Base-by-base conservation (phyloP, 257 asterid species). In the Nicotiana otophora region DNA sequence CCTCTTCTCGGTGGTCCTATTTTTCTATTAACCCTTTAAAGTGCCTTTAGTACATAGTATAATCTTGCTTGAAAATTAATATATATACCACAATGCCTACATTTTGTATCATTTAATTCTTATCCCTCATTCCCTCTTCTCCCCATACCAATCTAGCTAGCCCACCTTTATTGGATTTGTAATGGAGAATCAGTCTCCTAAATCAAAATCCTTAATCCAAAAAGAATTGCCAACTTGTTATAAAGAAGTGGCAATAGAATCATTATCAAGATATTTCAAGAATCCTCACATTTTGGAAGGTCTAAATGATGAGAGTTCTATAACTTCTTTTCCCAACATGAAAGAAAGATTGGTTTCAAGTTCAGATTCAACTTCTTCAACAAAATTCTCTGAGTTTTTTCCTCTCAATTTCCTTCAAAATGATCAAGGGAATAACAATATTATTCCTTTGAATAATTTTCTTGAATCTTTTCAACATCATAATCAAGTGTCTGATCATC, bases 151-250 rank as follows among this genome's bases (percentile, higher is more conserved):
- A 75, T 74, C 63, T 48, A 62, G 3, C 68, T 62, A 62, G 16
- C n/a, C 28, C n/a, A 64, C 20, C 12, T 65, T 65, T 65, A 46
- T 51, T 74, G 42, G 63, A 74, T 74, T 65, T 81, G 84, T 69
- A 36, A 84, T 88, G 87, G 82, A 68, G 85, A 86, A 86, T 36
- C 86, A 63, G 64, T 83, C 85, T 57, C 85, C 87, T 2, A 80
- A 87, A 70, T 63, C 84, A 85, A 85, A 88, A 87, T 82, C 91
- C 85, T 86, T 81, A 74, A 85, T 88, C 86, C 88, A 86, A 72
- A 91, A 87, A 84, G 91, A 89, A 81, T 63, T 84, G 5, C 81
- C 87, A 33, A 84, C 89, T 80, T 68, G 83, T 78, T 75, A 60
- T 16, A 70, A 86, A 34, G 88, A 75, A 64, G 83, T 67, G 57